Evolutionary conservation across 805 yeast genomes (phyloP).

Genomic region (Yamadazyma olivae): DNA sequence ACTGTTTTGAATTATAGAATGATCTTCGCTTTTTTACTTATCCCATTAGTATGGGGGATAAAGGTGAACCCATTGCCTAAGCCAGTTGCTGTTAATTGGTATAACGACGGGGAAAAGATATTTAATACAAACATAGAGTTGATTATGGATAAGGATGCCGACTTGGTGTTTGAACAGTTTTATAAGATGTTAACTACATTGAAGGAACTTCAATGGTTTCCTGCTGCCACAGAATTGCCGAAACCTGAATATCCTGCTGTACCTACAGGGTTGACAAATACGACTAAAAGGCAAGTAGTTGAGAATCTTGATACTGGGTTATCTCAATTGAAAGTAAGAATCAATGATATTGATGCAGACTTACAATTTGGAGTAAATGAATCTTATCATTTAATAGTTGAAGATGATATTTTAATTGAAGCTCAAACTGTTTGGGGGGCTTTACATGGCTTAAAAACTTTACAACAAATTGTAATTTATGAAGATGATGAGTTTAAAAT

Average conservation of each 20-base stretch:
- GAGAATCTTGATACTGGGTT: not conserved
- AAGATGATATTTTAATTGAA: conserved; percentile 16
- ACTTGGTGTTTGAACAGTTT: conserved; percentile 4
- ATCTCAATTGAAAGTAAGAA: conserved; percentile 1
- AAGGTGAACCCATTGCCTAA: conserved; percentile 22
- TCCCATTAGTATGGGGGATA: no score
- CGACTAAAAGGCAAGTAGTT: not conserved
- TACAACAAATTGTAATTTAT: conserved; percentile 37
- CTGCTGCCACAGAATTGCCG: conserved; percentile 28
- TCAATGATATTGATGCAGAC: conserved; percentile 6
- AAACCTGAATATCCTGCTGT: not conserved
- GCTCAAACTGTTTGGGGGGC: conserved; percentile 42
- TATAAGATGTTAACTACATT: conserved; percentile 11
- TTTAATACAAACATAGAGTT: conserved; percentile 1
- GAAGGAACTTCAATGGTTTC: conserved; percentile 27
- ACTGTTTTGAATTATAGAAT: no score
- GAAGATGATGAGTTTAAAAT: conserved; percentile 21
- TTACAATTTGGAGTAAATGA: conserved; percentile 37
- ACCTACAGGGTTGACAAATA: conserved; percentile 15
- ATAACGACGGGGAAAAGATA: conserved; percentile 6
- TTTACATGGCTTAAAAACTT: conserved; percentile 36
- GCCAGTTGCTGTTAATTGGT: conserved; percentile 8
- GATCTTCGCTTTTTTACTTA: no score
- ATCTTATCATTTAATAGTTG: conserved; percentile 24
- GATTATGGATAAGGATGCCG: not conserved